These are phyloP conservation scores for Penicillium carneum DNA, from an alignment of 2,329 filamentous ascomycete species.

Conservation along the genomic window DNA sequence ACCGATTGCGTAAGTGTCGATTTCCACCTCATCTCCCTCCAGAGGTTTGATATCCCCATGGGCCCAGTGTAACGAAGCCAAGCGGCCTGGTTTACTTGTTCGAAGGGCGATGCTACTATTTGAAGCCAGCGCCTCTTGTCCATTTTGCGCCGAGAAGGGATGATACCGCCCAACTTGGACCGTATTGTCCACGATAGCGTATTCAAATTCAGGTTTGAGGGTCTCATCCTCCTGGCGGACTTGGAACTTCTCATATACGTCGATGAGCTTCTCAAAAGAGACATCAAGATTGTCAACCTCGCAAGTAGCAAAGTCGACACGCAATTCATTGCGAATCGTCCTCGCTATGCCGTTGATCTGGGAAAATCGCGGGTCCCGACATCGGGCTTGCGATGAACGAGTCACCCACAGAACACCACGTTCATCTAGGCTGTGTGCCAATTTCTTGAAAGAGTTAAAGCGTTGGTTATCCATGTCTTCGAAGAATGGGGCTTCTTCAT, in stretches of 20 bases:
- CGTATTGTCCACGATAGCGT: slow-evolving; percentile 20
- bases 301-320: slow-evolving; percentile 38
- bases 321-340: slow-evolving; percentile 40
- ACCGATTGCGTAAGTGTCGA: slow-evolving; percentile 34
- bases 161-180: slow-evolving; percentile 26
- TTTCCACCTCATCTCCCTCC: slow-evolving; percentile 33
- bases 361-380: slow-evolving; percentile 40
- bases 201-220: slow-evolving; percentile 33
- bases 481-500: slow-evolving; percentile 24
- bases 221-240: slow-evolving; percentile 10
- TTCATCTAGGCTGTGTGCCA: slow-evolving; percentile 7
- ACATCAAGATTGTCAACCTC: slow-evolving; percentile 26
- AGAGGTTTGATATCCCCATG: slow-evolving; percentile 7
- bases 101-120: slow-evolving; percentile 18
- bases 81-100: slow-evolving; percentile 30
- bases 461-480: slow-evolving; percentile 15
- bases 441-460: slow-evolving; percentile 15
- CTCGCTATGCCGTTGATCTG: slow-evolving; percentile 41
- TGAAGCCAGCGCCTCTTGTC: neutral
- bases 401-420: slow-evolving; percentile 44
- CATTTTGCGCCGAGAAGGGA: slow-evolving; percentile 13
- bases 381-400: slow-evolving; percentile 29
- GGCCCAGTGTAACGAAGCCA: slow-evolving; percentile 35
- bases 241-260: slow-evolving; percentile 26
- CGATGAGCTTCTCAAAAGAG: slow-evolving; percentile 19